Conservation (phyloP, 2,329 filamentous ascomycete genomes). For the Ophiobolus disseminans region DNA sequence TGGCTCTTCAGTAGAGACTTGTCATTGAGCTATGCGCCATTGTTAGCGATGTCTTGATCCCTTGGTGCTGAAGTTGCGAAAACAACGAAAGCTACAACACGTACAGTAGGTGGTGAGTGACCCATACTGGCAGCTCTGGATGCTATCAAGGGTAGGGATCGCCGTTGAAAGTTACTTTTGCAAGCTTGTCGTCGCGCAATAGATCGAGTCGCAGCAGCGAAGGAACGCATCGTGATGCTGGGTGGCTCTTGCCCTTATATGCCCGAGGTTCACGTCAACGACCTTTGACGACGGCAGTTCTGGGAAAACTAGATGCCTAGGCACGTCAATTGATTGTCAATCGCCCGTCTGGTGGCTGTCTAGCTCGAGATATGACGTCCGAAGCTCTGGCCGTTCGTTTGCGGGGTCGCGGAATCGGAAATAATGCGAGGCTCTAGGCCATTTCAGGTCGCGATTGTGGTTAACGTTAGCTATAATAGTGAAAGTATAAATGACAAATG, state of each 20-base stretch:
- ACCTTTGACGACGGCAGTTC: constrained; percentile 5
- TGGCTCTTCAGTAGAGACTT: constrained; percentile 78
- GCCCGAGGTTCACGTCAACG: constrained; percentile 1
- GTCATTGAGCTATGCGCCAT: constrained; percentile 54
- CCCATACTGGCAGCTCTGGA: constrained; percentile 49
- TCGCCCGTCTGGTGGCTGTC: background rate
- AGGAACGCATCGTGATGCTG: constrained; percentile 39
- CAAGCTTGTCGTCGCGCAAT: constrained; percentile 39
- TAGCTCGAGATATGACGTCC: constrained; percentile 10
- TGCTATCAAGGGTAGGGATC: constrained; percentile 43
- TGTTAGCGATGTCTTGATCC: constrained; percentile 17
- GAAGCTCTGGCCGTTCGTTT: constrained; percentile 17
- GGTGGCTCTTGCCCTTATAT: constrained; percentile 4
- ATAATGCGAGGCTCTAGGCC: background rate
- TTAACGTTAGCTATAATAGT: too few species aligned
- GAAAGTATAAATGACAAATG: too few species aligned
- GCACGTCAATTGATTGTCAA: constrained; percentile 16
- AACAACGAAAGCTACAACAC: constrained; percentile 3
- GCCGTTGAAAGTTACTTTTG: constrained; percentile 41
- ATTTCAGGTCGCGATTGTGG: too few species aligned
- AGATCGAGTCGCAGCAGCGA: constrained; percentile 40
- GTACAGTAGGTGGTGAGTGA: constrained; percentile 51
- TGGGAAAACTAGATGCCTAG: background rate
- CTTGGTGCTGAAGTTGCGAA: background rate
- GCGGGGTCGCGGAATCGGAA: constrained; percentile 8